Base-by-base conservation (phyloP, 768 basidiomycete genomes). In the Pisolithus orientalis region DNA sequence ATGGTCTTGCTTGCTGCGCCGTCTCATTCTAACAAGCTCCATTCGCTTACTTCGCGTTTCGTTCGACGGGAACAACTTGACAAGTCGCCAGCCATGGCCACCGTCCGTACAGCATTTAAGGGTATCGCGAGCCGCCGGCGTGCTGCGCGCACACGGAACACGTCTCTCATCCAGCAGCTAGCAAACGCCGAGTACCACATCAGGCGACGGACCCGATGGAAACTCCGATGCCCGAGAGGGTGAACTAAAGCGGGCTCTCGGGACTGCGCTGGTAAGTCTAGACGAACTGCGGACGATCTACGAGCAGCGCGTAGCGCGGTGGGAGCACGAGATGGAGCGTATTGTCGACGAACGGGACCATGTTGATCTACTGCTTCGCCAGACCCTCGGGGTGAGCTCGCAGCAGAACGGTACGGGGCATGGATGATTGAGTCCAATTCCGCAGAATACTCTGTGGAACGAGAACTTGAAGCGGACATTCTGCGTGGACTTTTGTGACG, bases 1-100 rank as follows among this genome's bases (percentile, higher is more conserved):
- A 76, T 91, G 72, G 67, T 90, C 27, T 68, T 91, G 0, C 70
- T 91, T 25, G 87, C 87, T 4, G 78, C 87, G 0, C 89, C 88
- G 0, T 81, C 87, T 2, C 87, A 90, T 61, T 75, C 82, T 11
- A 81, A 78, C 14, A 85, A 84, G 58, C 62, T 87, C 6, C 79
- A 87, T 56, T 64, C 79, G 3, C 64, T 87, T 25, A 80, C 77
- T 3, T 90, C 87, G 25, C 81, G 89, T 7, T 78, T 84, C 0
- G 77, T 90, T 45, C 81, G 85, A 21, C 78, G 87, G 14, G 77
- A 83, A 39, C 62, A 76, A 0, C 53, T 84, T 10, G 49, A 66
- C 28, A 75, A 71, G 27, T 80, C 82, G 0, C 62, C 75, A 5
- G 73, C 76, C 5, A 73, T 88, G 68, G 60, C 64, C 9, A 73